Percentiles rank a stretch among this genome's conserved stretches.
Conservation (phyloP, 352 stramenopile species). For the Globisporangium canariense region DNA sequence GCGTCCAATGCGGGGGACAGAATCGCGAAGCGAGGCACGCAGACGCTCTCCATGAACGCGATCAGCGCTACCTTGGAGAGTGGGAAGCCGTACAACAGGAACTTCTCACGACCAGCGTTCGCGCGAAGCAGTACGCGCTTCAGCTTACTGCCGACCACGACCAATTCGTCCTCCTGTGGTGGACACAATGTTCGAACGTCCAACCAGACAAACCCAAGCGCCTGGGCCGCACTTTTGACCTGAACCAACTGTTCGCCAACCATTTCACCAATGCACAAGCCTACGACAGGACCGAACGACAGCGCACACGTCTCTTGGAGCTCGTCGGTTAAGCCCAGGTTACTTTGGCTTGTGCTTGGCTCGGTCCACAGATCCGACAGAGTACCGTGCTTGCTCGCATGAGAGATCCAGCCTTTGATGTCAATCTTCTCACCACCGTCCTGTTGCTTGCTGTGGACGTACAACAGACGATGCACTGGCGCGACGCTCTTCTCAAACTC, state of each 20-base stretch:
- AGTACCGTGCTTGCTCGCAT: neutral
- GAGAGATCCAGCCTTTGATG: constrained; percentile 1
- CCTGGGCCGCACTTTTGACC: neutral
- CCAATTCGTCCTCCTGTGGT: neutral
- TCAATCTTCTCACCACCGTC: neutral
- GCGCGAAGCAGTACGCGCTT: constrained; percentile 22
- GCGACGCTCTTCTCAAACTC: constrained; percentile 34
- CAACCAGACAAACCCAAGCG: constrained; percentile 29
- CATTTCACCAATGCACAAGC: constrained; percentile 25
- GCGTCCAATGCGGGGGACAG: constrained; percentile 12
- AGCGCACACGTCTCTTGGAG: neutral
- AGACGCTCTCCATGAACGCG: constrained; percentile 20
- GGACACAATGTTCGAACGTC: constrained; percentile 9
- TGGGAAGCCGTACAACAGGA: constrained; percentile 34
- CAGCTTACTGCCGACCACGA: constrained; percentile 7
- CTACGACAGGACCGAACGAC: constrained; percentile 22
- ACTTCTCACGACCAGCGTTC: constrained; percentile 22
- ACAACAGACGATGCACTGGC: constrained; percentile 15
- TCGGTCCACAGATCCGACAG: neutral
- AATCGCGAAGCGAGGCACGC: constrained; percentile 23
- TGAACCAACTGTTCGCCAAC: neutral
- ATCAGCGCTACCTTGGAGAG: constrained; percentile 15
- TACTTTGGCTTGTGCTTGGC: neutral
- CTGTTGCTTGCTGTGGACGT: neutral
- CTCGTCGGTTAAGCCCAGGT: neutral